Evolutionary conservation across 2,329 filamentous ascomycete species (phyloP).

Genomic region (Macrophomina phaseolina): DNA sequence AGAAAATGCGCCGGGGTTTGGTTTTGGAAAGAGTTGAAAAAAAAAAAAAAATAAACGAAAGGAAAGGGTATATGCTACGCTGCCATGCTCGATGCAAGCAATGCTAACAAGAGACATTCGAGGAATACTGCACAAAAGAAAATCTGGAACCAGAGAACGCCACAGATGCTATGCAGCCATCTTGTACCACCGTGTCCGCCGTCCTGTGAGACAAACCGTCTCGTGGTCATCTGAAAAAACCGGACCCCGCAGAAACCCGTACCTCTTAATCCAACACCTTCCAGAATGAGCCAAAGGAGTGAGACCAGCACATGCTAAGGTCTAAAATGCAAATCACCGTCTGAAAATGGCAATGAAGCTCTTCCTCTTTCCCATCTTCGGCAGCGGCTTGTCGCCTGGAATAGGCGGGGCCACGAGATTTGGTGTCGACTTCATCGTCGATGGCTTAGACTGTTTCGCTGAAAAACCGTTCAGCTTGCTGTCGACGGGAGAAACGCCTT

Average conservation of each 20-base stretch:
- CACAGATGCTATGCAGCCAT: constrained; percentile 25
- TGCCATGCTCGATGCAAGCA: constrained; percentile 24
- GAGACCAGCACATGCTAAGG: not conserved
- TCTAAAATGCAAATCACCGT: constrained; percentile 31
- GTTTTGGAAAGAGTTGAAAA: not conserved
- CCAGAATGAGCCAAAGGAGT: not conserved
- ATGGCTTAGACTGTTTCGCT: constrained; percentile 29
- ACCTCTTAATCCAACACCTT: constrained; percentile 7
- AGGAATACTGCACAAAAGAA: constrained; percentile 10
- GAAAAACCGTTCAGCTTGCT: constrained; percentile 33
- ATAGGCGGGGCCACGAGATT: constrained; percentile 38
- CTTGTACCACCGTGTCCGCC: constrained; percentile 17
- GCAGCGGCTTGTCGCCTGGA: constrained; percentile 38
- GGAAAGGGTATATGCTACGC: constrained; percentile 27
- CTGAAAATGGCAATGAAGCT: constrained; percentile 54
- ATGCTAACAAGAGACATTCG: constrained; percentile 17
- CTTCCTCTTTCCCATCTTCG: constrained; percentile 53
- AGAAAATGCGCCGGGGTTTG: constrained; percentile 1
- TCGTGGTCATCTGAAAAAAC: not conserved
- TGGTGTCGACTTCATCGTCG: constrained; percentile 25
- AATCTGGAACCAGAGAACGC: constrained; percentile 22
- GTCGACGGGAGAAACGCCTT: constrained; percentile 31
- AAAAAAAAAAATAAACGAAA: constrained; percentile 2
- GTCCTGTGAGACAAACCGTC: constrained; percentile 7
- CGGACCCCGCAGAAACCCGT: not conserved